Conservation (phyloP, 1,139 yeast genomes). For the Scheffersomyces parashehatae region DNA sequence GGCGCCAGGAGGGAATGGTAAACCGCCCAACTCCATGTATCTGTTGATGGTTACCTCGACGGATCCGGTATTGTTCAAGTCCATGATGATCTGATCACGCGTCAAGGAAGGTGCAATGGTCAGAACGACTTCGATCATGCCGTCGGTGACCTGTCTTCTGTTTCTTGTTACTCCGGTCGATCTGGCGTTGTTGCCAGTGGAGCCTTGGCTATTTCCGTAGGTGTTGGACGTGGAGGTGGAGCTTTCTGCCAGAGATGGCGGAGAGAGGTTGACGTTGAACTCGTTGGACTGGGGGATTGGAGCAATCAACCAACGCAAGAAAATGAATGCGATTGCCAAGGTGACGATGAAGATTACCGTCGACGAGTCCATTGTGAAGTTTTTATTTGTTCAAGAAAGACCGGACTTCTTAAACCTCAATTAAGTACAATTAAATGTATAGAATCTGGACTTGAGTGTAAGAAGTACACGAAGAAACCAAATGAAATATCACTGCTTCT, state of each 20-base stretch:
- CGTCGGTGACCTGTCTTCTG: constrained; percentile 65
- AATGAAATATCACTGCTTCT: no score
- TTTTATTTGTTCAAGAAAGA: no score
- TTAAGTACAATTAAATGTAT: no score
- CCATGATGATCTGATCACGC: constrained; percentile 67
- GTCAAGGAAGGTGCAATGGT: constrained; percentile 77
- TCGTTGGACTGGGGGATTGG: constrained; percentile 48
- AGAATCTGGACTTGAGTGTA: no score
- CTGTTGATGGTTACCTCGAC: constrained; percentile 79
- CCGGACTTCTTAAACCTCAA: no score
- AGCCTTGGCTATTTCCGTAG: constrained; percentile 1
- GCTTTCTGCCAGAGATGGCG: constrained; percentile 3
- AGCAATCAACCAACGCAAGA: constrained; percentile 61
- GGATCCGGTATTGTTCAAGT: constrained; percentile 68
- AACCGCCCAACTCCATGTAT: constrained; percentile 59
- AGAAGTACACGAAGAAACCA: no score
- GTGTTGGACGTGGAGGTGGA: constrained; percentile 15
- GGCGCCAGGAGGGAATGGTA: constrained; percentile 66
- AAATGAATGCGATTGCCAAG: constrained; percentile 52
- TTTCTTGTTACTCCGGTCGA: constrained; percentile 21
- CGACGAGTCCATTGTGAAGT: constrained; percentile 49
- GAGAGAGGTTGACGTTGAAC: constrained; percentile 11
- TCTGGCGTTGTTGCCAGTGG: constrained; percentile 13
- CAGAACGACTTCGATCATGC: constrained; percentile 85
- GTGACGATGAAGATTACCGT: constrained; percentile 52